These are phyloP conservation scores for Hanseniaspora taiwanica DNA, from an alignment of 805 yeast species.

Conservation along the genomic window DNA sequence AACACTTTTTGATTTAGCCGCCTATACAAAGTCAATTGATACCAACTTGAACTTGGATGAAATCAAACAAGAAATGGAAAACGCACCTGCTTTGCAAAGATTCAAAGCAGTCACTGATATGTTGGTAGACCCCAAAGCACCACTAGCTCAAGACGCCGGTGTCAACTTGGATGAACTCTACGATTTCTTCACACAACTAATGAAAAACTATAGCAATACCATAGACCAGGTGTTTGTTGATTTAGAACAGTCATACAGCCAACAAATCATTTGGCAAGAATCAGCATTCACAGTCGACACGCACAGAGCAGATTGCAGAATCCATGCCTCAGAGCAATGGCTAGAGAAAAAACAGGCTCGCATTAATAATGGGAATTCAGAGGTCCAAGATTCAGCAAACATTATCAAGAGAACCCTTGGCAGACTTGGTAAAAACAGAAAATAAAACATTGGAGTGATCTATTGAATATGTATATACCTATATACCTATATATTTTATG, in stretches of 20 bases:
- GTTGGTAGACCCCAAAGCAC: background rate
- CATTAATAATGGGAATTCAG: constrained; percentile 12
- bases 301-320: constrained; percentile 16
- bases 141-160: background rate
- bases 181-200: constrained; percentile 17
- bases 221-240: constrained; percentile 14
- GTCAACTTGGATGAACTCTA: constrained; percentile 22
- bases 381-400: constrained; percentile 15
- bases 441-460: too few species aligned
- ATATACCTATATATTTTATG: background rate
- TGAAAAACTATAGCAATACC: constrained; percentile 18
- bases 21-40: background rate
- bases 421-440: constrained; percentile 8
- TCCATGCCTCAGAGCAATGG: constrained; percentile 19
- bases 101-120: background rate
- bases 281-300: constrained; percentile 21
- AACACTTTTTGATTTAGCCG: too few species aligned
- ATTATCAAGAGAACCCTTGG: constrained; percentile 18
- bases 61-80: background rate
- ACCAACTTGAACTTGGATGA: background rate
- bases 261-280: constrained; percentile 23
- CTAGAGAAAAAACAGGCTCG: constrained; percentile 15
- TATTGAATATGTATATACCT: too few species aligned
- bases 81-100: background rate
- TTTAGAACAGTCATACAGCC: constrained; percentile 15